These are phyloP conservation scores for Tolypocladium inflatum DNA, from an alignment of 2,329 filamentous ascomycete species.

Conservation along the genomic window DNA sequence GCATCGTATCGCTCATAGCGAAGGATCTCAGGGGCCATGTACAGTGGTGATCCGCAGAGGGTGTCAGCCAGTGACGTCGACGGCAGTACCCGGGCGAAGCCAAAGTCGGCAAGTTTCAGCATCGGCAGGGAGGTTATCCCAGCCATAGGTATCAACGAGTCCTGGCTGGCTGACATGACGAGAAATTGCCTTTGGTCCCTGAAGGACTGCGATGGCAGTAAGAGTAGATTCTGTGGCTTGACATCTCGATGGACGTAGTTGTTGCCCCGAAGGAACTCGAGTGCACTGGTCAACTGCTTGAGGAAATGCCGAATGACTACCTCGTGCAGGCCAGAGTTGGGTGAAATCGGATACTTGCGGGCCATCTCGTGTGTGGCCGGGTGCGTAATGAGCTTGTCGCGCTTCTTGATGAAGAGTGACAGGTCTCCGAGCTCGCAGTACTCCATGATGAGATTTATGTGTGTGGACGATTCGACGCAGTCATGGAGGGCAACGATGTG, in stretches of 20 bases:
- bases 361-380: constrained; percentile 84
- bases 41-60: constrained; percentile 89
- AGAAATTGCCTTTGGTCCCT: constrained; percentile 43
- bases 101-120: constrained; percentile 96
- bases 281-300: constrained; percentile 85
- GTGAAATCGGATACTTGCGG: constrained; percentile 78
- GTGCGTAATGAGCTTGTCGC: constrained; percentile 69
- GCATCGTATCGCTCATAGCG: constrained; percentile 96
- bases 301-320: constrained; percentile 94
- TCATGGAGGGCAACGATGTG: constrained; percentile 96
- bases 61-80: constrained; percentile 90
- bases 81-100: constrained; percentile 89
- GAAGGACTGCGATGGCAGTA: constrained; percentile 74
- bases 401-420: constrained; percentile 92
- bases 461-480: constrained; percentile 75
- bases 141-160: constrained; percentile 70
- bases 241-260: constrained; percentile 95
- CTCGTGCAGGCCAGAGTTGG: constrained; percentile 82
- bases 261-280: constrained; percentile 75
- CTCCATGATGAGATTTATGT: constrained; percentile 98
- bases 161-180: constrained; percentile 66
- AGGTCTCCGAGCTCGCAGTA: constrained; percentile 94
- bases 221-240: constrained; percentile 90
- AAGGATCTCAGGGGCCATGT: constrained; percentile 98
- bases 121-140: constrained; percentile 82